These are phyloP conservation scores for Caloboletus firmus DNA, from an alignment of 1,284 basidiomycete genomes.

Conservation along the genomic window DNA sequence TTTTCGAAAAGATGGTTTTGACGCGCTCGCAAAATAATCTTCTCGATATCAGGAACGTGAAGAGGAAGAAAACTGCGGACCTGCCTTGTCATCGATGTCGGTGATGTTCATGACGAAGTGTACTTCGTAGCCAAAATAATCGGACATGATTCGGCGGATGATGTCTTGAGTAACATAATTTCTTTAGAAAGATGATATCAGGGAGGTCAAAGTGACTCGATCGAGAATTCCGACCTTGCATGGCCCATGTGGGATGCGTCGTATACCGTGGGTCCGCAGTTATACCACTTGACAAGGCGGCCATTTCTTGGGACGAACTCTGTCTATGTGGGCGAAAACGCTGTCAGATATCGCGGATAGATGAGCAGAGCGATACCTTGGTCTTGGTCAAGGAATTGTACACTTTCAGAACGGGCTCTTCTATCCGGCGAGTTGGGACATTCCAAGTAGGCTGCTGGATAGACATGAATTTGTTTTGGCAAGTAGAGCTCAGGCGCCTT, in stretches of 20 bases:
- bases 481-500: constrained; percentile 10
- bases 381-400: constrained; percentile 94
- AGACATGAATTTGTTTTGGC: constrained; percentile 34
- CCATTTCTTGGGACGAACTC: constrained; percentile 83
- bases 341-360: background rate
- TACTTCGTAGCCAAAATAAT: constrained; percentile 97
- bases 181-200: constrained; percentile 43
- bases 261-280: constrained; percentile 99
- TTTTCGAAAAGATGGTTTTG: constrained; percentile 80
- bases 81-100: constrained; percentile 98
- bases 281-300: constrained; percentile 97
- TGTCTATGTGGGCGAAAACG: constrained; percentile 37
- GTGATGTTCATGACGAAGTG: constrained; percentile 99
- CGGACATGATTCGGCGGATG: constrained; percentile 86
- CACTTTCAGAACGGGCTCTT: constrained; percentile 75
- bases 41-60: constrained; percentile 17
- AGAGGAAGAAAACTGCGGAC: constrained; percentile 21
- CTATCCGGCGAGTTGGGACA: constrained; percentile 45
- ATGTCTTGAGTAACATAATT: constrained; percentile 99
- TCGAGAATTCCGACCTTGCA: constrained; percentile 67
- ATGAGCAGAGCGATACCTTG: constrained; percentile 60
- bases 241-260: constrained; percentile 99
- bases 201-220: constrained; percentile 9
- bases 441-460: constrained; percentile 56
- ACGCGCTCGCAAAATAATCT: constrained; percentile 91